A percentile compares a stretch with the other conserved stretches of the same genome.
Evolutionary conservation across 352 stramenopile species (phyloP).

Genomic region (Pythium periplocum): DNA sequence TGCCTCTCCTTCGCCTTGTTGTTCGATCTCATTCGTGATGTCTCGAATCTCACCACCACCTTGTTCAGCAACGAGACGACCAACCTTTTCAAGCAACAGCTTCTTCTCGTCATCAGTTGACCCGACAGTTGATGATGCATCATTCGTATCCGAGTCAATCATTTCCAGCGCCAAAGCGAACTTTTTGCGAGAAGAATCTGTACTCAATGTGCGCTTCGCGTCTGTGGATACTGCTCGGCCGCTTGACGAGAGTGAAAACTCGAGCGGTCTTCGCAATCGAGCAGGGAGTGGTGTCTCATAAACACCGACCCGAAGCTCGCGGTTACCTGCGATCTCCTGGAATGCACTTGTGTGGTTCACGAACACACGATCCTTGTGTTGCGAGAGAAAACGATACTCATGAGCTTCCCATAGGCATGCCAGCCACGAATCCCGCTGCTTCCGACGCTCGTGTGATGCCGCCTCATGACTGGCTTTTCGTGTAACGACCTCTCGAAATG

Average conservation of each 20-base stretch:
- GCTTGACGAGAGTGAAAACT: conserved; percentile 5
- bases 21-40: conserved; percentile 37
- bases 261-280: conserved; percentile 48
- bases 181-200: too few relatives aligned
- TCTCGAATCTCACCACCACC: conserved; percentile 72
- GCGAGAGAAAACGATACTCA: conserved; percentile 64
- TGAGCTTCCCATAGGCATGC: conserved; percentile 52
- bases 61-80: conserved; percentile 65
- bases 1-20: not conserved
- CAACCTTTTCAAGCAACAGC: conserved; percentile 58
- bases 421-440: conserved; percentile 34
- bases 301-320: conserved; percentile 42
- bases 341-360: not conserved
- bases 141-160: not conserved
- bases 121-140: conserved; percentile 9
- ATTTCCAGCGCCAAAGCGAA: conserved; percentile 16
- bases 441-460: too few relatives aligned
- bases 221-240: too few relatives aligned
- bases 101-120: conserved; percentile 23
- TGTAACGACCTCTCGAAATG: conserved; percentile 33
- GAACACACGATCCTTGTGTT: conserved; percentile 47
- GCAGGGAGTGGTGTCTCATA: conserved; percentile 69
- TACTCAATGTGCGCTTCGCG: too few relatives aligned
- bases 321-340: conserved; percentile 3
- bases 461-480: not conserved